Conservation (phyloP, 1,284 basidiomycete genomes). For the Puccinia horiana region DNA sequence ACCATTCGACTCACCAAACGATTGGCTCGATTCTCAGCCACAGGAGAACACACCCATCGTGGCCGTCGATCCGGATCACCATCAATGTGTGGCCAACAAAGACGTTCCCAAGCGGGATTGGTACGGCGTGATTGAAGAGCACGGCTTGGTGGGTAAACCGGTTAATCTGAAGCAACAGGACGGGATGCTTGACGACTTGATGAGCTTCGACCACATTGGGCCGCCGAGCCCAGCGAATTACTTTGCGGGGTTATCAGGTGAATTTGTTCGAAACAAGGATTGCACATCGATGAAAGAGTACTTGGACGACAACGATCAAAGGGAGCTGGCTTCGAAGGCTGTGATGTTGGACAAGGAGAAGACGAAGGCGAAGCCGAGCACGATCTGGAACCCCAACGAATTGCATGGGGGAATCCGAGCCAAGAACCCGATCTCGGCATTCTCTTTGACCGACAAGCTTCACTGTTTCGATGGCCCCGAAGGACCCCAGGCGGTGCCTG, state of each 20-base stretch:
- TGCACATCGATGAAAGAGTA: not conserved
- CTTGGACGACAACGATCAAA: not conserved
- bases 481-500: not conserved
- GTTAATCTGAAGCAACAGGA: not conserved
- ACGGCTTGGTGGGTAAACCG: not conserved
- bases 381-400: not conserved
- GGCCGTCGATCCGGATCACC: not conserved
- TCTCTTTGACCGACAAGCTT: not conserved
- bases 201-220: constrained; percentile 32
- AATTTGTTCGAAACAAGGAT: not conserved
- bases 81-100: not conserved
- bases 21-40: constrained; percentile 9
- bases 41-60: not conserved
- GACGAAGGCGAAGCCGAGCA: not conserved
- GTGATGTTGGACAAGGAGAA: not conserved
- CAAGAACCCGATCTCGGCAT: not conserved
- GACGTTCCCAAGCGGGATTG: not conserved
- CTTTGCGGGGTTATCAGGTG: not conserved
- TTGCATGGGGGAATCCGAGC: not conserved
- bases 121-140: not conserved
- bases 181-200: constrained; percentile 35
- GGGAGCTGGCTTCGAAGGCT: not conserved
- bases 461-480: constrained; percentile 9
- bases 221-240: not conserved
- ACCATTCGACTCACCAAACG: not conserved